phyloP scores from a whole-genome alignment of 768 basidiomycete species.

The Rhizopogon rudus region DNA sequence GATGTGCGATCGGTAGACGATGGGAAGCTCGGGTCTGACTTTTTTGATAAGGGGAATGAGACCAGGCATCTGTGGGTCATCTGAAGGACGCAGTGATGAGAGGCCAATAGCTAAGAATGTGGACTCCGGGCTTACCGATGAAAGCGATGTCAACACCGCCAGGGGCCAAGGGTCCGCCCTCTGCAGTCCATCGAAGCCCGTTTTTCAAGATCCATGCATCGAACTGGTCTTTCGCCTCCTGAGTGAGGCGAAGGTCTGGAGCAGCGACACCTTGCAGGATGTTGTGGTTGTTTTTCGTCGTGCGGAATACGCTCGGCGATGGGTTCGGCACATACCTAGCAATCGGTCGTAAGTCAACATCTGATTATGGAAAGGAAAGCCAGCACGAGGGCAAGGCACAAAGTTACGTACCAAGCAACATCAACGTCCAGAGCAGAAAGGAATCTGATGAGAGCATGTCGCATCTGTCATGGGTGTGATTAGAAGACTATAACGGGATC shows the following conservation, averaged over 20 bases:
- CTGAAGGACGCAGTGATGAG: slow-evolving; percentile 28
- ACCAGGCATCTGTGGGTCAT: slow-evolving; percentile 93
- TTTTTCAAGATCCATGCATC: slow-evolving; percentile 90
- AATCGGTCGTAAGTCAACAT: slow-evolving; percentile 2
- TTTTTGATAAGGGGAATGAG: slow-evolving; percentile 90
- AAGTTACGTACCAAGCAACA: slow-evolving; percentile 63
- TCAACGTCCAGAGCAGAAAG: slow-evolving; percentile 77
- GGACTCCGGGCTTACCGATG: slow-evolving; percentile 51
- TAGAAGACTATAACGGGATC: background rate
- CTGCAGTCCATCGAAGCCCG: slow-evolving; percentile 81
- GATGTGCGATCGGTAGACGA: slow-evolving; percentile 93
- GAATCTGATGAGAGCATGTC: slow-evolving; percentile 89
- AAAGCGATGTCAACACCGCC: slow-evolving; percentile 87
- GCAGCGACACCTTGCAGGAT: slow-evolving; percentile 90
- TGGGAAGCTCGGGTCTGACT: slow-evolving; percentile 78
- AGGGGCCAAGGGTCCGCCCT: slow-evolving; percentile 77
- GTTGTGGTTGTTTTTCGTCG: slow-evolving; percentile 94
- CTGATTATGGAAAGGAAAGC: background rate
- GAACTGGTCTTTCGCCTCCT: slow-evolving; percentile 74
- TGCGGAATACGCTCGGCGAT: slow-evolving; percentile 85
- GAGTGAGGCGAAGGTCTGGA: slow-evolving; percentile 70
- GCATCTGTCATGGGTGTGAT: slow-evolving; percentile 54
- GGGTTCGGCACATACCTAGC: slow-evolving; percentile 84
- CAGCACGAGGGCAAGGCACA: background rate
- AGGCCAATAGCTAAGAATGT: slow-evolving; percentile 1